These are phyloP conservation scores for Lachnellula arida DNA, from an alignment of 2,329 filamentous ascomycete genomes.

Conservation along the genomic window DNA sequence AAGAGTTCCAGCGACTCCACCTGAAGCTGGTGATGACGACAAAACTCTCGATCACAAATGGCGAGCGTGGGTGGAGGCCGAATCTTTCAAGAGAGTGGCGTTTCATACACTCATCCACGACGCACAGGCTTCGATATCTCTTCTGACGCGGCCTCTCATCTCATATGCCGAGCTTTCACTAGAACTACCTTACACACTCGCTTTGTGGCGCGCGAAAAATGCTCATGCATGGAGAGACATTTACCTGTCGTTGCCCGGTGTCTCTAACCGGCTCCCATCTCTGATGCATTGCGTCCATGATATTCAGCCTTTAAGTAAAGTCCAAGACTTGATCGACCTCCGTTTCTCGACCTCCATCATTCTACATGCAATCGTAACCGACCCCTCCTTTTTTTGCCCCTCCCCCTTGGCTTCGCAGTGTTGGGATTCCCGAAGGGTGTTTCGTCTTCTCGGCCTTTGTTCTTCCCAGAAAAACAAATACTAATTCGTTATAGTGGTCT, in stretches of 20 bases:
- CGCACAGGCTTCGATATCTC: slow-evolving; percentile 61
- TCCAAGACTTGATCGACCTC: slow-evolving; percentile 46
- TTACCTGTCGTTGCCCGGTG: slow-evolving; percentile 39
- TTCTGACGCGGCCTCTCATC: slow-evolving; percentile 59
- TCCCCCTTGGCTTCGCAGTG: too few relatives aligned
- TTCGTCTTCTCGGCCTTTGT: too few relatives aligned
- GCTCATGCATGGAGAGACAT: slow-evolving; percentile 60
- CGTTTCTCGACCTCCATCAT: slow-evolving; percentile 55
- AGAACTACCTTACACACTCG: slow-evolving; percentile 56
- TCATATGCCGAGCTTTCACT: slow-evolving; percentile 66
- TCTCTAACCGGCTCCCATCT: slow-evolving; percentile 9
- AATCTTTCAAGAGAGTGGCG: slow-evolving; percentile 64
- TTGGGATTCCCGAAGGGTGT: too few relatives aligned
- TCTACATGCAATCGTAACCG: slow-evolving; percentile 49
- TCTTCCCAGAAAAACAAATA: too few relatives aligned
- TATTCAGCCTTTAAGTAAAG: slow-evolving; percentile 3
- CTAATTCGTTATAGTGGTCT: slow-evolving; percentile 40
- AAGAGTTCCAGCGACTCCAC: slow-evolving; percentile 48
- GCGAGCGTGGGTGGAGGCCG: slow-evolving; percentile 58
- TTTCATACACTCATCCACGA: slow-evolving; percentile 63
- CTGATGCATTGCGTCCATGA: slow-evolving; percentile 16
- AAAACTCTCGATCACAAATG: slow-evolving; percentile 58
- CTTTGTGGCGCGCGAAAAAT: slow-evolving; percentile 61
- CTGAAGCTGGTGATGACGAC: slow-evolving; percentile 51
- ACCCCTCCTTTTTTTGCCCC: too few relatives aligned